These are phyloP conservation scores for Cryptosporidium meleagridis DNA, from an alignment of 169 alveolate species.

Conservation along the genomic window DNA sequence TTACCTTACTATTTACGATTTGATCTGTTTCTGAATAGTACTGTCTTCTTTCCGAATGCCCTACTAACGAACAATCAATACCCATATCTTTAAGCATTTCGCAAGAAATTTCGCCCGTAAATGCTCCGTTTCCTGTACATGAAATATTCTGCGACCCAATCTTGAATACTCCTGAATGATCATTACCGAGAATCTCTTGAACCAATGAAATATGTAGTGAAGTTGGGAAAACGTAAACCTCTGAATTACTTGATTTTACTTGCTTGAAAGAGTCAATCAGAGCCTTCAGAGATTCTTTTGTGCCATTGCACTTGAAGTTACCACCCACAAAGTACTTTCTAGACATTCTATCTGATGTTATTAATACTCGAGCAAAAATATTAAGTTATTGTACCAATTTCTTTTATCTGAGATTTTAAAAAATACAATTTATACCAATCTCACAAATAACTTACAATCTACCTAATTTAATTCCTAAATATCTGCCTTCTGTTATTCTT, in stretches of 20 bases:
- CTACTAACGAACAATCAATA: slow-evolving; percentile 94
- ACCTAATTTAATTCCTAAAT: neutral
- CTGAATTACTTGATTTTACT: slow-evolving; percentile 69
- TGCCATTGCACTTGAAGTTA: slow-evolving; percentile 96
- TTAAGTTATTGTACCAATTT: too few species aligned
- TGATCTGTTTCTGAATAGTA: slow-evolving; percentile 94
- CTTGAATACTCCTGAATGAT: slow-evolving; percentile 80
- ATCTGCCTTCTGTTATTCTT: neutral
- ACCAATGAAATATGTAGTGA: slow-evolving; percentile 87
- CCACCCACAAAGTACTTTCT: slow-evolving; percentile 94
- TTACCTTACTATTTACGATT: slow-evolving; percentile 94
- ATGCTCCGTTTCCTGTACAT: slow-evolving; percentile 95
- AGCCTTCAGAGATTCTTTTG: slow-evolving; percentile 82
- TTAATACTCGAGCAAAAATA: neutral
- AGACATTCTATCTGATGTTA: slow-evolving; percentile 76
- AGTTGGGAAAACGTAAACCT: slow-evolving; percentile 85
- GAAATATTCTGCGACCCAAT: slow-evolving; percentile 94
- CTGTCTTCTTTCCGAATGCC: slow-evolving; percentile 98
- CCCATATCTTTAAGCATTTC: slow-evolving; percentile 93
- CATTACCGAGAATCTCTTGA: slow-evolving; percentile 67
- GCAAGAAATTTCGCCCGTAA: slow-evolving; percentile 97
- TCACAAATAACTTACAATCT: neutral
- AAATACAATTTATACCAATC: neutral
- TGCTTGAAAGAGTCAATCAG: slow-evolving; percentile 83
- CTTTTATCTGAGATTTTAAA: neutral